Conservation (phyloP, 2,329 filamentous ascomycete species). For the Sclerotinia spermophila region DNA sequence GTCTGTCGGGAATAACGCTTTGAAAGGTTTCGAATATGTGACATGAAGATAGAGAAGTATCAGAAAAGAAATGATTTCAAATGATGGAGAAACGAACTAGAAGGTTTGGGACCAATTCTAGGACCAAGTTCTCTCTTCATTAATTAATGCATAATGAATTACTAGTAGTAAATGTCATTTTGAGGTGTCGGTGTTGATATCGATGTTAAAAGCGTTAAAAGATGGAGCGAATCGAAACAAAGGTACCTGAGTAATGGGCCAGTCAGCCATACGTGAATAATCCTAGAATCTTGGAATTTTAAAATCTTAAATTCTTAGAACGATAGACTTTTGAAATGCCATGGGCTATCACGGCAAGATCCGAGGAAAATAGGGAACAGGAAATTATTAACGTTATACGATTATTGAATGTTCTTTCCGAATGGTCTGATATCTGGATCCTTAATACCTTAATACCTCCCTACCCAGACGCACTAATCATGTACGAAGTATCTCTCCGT, state of each 20-base stretch:
- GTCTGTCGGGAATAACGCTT: conserved; percentile 1
- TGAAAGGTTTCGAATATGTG: conserved; percentile 3
- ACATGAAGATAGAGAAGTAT: conserved; percentile 4
- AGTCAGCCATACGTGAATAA: no score
- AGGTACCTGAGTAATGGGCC: no score
- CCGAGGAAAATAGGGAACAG: conserved; percentile 7
- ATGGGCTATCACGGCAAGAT: background rate
- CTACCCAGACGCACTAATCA: background rate
- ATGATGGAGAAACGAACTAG: no score
- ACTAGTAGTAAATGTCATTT: no score
- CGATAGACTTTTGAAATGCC: background rate
- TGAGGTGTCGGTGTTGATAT: background rate
- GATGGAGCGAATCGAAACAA: no score
- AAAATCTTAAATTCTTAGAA: background rate
- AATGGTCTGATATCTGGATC: background rate
- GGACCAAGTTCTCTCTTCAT: background rate
- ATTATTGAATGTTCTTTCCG: conserved; percentile 2
- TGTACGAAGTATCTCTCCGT: conserved; percentile 9
- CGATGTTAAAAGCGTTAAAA: no score
- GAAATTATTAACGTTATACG: background rate
- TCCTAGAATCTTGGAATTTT: no score
- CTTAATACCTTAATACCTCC: no score
- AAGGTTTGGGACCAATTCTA: no score
- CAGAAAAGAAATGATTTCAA: no score
- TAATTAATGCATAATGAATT: background rate